Base-by-base conservation (phyloP, 2,329 filamentous ascomycete genomes). In the Sclerotiophoma versabilis region DNA sequence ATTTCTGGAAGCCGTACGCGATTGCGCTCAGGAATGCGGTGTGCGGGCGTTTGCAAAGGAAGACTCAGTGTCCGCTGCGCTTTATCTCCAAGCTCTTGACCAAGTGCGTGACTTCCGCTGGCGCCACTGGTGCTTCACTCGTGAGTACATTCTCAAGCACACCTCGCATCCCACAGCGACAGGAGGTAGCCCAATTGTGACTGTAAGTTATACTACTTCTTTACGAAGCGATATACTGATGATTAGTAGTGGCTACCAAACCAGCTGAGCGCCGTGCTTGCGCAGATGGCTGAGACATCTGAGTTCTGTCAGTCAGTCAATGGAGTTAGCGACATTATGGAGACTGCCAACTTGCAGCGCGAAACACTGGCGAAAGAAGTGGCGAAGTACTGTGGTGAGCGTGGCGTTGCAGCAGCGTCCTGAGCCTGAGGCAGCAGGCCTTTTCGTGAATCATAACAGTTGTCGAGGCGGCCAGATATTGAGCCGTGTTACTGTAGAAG, bases 81-180 rank as follows among this genome's bases (percentile, higher is more conserved):
- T 79, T 17, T 82, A 81, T 53, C 72, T 82, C 15, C 73, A 76
- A 29, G 76, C 79, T 22, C 80, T 93, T 41, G 83, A 93, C 71
- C 87, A 92, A 74, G 88, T 93, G 8, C 84, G 90, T 50, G 89
- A 91, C 71, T 93, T 93, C 79, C 80, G 90, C 55, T 93, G 90
- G 88, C 81, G 90, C 6, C 90, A 93, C 75, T 93, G 90, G 90
- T 91, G 89, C 73, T 93, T 93, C 70, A 91, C 89, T 2, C 82
- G 90, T 54, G 90, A 93, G 79, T 93, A 93, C 71, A 93, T 93
- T 65, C 82, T 93, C 59, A 91, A 92, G 80, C 84, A 86, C 68
- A 92, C 88, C 0, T 80, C 78, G 15, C 89, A 93, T 70, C 89
- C 90, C 0, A 91, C 88, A 2, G 90, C 90, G 0, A 93, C 90